Percentiles rank a stretch among this genome's conserved stretches.
Evolutionary conservation across 139 green algal species (phyloP).

Genomic region (Gonium pectorale): DNA sequence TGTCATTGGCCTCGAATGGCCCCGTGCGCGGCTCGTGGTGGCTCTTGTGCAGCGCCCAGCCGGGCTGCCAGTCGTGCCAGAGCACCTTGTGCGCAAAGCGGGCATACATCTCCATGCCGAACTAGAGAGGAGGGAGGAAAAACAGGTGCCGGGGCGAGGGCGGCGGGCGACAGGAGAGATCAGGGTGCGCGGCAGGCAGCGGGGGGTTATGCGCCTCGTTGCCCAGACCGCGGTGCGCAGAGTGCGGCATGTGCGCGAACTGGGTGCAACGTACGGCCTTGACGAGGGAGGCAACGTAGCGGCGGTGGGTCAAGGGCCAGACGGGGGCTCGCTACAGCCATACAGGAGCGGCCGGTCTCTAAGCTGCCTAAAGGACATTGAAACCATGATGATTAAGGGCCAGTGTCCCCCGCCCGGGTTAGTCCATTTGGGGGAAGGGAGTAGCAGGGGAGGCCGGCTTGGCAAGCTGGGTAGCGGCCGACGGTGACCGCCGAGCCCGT

Average conservation of each 20-base stretch:
- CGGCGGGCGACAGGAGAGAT: background rate
- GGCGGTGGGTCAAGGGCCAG: background rate
- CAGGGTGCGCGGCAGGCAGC: background rate
- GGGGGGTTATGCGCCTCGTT: background rate
- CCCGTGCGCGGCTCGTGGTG: conserved; percentile 93
- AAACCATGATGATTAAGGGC: too few relatives aligned
- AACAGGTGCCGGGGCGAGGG: too few relatives aligned
- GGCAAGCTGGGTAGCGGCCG: too few relatives aligned
- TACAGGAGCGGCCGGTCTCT: too few relatives aligned
- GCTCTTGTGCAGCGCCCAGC: conserved; percentile 91
- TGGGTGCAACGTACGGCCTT: background rate
- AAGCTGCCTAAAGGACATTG: too few relatives aligned
- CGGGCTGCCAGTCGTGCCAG: conserved; percentile 91
- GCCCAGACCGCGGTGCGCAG: background rate
- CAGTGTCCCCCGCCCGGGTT: too few relatives aligned
- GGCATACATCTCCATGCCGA: conserved; percentile 92
- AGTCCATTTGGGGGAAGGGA: too few relatives aligned
- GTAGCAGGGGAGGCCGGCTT: too few relatives aligned
- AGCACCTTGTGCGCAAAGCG: conserved; percentile 92
- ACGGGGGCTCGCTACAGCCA: too few relatives aligned
- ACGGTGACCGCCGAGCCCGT: too few relatives aligned
- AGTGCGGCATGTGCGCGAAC: background rate
- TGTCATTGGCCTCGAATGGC: conserved; percentile 97
- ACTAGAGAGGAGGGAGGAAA: conserved; percentile 37
- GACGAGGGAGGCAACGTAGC: background rate